A percentile compares a stretch with the other conserved stretches of the same genome.
These are phyloP conservation scores for Alliaria petiolata DNA, from an alignment of 345 rosid species.

Conservation along the genomic window DNA sequence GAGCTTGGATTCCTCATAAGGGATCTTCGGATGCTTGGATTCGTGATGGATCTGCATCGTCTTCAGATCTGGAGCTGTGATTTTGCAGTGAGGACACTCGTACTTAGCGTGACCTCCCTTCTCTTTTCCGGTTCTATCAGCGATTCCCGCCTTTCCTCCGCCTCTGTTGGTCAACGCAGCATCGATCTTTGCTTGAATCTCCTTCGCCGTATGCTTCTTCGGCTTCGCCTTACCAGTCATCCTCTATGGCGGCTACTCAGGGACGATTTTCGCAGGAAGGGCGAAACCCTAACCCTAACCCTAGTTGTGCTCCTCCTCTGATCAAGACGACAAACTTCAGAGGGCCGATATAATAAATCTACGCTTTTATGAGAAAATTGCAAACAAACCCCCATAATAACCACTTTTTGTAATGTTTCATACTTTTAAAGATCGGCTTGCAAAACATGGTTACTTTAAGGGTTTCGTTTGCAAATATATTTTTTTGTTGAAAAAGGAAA, in stretches of 20 bases:
- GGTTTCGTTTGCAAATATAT: background rate
- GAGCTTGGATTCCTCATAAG: conserved; percentile 64
- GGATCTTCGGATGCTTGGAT: conserved; percentile 76
- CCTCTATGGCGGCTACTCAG: conserved; percentile 15
- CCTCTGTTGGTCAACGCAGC: conserved; percentile 92
- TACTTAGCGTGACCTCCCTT: conserved; percentile 93
- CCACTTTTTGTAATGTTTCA: background rate
- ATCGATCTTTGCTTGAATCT: conserved; percentile 77
- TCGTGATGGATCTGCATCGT: conserved; percentile 97
- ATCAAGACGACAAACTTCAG: background rate
- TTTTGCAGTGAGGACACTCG: conserved; percentile 88
- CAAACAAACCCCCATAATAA: background rate
- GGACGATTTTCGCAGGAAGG: background rate
- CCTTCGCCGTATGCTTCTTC: conserved; percentile 99
- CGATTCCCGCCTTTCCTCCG: conserved; percentile 84
- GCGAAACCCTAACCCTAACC: conserved; percentile 28
- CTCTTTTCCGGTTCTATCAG: conserved; percentile 60
- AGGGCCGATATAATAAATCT: background rate
- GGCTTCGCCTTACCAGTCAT: conserved; percentile 99
- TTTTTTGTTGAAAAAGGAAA: background rate
- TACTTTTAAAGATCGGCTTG: background rate
- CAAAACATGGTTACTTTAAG: background rate
- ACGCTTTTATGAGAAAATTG: background rate
- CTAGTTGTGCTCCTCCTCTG: conserved; percentile 9
- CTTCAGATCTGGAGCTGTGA: conserved; percentile 69